Percentiles rank a stretch among this genome's conserved stretches.
phyloP scores from a whole-genome alignment of 176 grass and related monocot genomes.

The Echinochloa phyllopogon region DNA sequence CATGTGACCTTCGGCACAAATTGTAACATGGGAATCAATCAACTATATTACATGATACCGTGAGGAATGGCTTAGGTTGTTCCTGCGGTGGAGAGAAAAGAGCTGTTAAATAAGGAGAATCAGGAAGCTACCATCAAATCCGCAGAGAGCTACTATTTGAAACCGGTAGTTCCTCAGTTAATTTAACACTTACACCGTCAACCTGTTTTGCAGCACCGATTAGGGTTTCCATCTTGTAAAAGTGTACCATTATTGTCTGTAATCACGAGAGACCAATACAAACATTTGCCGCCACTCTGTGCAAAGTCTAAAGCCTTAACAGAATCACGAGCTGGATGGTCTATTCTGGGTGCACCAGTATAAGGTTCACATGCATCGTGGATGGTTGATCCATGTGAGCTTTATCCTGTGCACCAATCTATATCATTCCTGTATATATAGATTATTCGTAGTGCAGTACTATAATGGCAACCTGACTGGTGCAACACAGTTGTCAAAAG shows the following conservation, averaged over 20 bases:
- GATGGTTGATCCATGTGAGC: background rate
- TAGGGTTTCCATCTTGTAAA: constrained; percentile 62
- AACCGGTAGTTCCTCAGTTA: constrained; percentile 36
- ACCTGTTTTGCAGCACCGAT: constrained; percentile 44
- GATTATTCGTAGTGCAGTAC: background rate
- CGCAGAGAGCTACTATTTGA: constrained; percentile 34
- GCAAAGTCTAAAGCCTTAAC: constrained; percentile 40
- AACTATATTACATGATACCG: constrained; percentile 36
- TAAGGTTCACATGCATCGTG: constrained; percentile 16
- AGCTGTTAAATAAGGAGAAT: constrained; percentile 33
- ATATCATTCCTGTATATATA: background rate
- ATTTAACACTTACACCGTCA: constrained; percentile 43
- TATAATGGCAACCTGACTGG: background rate
- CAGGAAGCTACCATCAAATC: constrained; percentile 35
- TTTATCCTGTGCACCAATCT: background rate
- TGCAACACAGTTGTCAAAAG: background rate
- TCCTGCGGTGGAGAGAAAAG: constrained; percentile 22
- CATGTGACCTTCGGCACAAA: background rate
- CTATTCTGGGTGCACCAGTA: constrained; percentile 33
- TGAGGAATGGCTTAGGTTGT: constrained; percentile 12
- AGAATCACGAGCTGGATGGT: constrained; percentile 37
- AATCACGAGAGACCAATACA: constrained; percentile 51
- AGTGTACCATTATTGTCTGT: constrained; percentile 61
- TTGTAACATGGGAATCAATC: constrained; percentile 32
- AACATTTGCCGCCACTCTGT: constrained; percentile 43